Evolutionary conservation across 164 flowering plant genomes (phyloP), one percentile per base, ranked within the genome.

Genomic region (Platanus orientalis): DNA sequence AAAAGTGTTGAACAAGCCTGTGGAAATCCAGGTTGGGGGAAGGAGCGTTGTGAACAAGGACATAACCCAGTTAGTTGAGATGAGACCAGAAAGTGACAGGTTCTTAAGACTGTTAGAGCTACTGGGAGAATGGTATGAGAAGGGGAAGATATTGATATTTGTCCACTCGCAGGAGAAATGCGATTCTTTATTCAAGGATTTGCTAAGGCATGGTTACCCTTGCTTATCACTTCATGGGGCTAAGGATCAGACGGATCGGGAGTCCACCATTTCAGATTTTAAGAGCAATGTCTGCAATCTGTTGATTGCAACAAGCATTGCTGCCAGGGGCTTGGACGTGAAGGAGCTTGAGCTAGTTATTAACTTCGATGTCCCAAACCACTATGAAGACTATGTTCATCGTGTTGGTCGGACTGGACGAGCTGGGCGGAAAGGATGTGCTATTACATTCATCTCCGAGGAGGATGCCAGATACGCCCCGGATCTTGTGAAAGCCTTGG

Each of bases 141-240:
- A 91, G 74, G 98, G 98, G 19, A 94, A 94, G 73, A 86, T 89
- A 40, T 75, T 94, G 73, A 75, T 94, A 57, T 94, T 91, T 83
- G 98, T 94, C 34, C 91, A 94, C 9, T 69, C 95, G 14, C 98
- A 94, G 73, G 92, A 90, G 39, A 94, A 84, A 70, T 94, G 98
- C 69, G 97, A 94, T 82, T 65, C 89, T 47, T 68, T 94, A 67
- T 91, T 89, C 65, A 87, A 66, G 72, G 95, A 89, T 65, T 57
- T 94, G 73, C 71, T 94, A 2, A 83, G 61, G 72, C 83, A 76
- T 58, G 96, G 96, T 48, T 83, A 94, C 57, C 87, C 96, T 27
- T 90, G 98, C 70, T 85, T 90, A 23, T 90, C 98, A 1, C 98
- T 94, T 73, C 98, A 94, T 73, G 98, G 98, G 49, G 98, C 86